These are phyloP conservation scores for Pseudogymnoascus sp. DNA, from an alignment of 2,329 filamentous ascomycete genomes.

Conservation along the genomic window DNA sequence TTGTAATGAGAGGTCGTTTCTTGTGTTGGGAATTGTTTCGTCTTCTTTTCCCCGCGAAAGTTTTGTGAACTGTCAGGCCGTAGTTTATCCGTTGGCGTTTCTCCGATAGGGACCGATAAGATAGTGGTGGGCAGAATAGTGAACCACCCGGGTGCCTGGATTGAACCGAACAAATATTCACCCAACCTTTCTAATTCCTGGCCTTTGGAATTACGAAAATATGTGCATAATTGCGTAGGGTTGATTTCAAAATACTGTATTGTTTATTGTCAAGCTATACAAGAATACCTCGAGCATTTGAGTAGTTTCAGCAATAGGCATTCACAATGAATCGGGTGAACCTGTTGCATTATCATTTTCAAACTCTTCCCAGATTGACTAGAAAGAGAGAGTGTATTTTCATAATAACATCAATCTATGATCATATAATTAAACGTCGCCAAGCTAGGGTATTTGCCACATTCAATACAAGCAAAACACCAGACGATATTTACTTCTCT, in stretches of 20 bases:
- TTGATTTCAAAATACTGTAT: neutral
- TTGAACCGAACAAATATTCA: neutral
- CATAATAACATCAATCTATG: neutral
- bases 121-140: neutral
- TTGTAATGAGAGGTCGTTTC: neutral
- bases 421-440: neutral
- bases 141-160: slow-evolving; percentile 5
- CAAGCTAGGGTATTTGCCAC: slow-evolving; percentile 6
- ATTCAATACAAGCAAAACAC: slow-evolving; percentile 7
- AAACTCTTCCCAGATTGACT: neutral
- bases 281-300: no score
- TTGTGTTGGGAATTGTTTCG: neutral
- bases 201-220: neutral
- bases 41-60: neutral
- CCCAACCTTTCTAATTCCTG: neutral
- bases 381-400: neutral
- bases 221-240: no score
- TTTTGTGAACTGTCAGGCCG: slow-evolving; percentile 1
- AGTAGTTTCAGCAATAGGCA: neutral
- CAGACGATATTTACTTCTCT: neutral
- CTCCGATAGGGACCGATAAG: slow-evolving; percentile 6
- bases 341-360: neutral
- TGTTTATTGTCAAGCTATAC: neutral
- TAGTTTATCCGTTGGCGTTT: slow-evolving; percentile 6
- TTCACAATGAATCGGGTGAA: neutral